Evolutionary conservation across 371 early-diverging fungal species (phyloP), one percentile per base, ranked within the genome.

Genomic region (Gilbertella persicaria): DNA sequence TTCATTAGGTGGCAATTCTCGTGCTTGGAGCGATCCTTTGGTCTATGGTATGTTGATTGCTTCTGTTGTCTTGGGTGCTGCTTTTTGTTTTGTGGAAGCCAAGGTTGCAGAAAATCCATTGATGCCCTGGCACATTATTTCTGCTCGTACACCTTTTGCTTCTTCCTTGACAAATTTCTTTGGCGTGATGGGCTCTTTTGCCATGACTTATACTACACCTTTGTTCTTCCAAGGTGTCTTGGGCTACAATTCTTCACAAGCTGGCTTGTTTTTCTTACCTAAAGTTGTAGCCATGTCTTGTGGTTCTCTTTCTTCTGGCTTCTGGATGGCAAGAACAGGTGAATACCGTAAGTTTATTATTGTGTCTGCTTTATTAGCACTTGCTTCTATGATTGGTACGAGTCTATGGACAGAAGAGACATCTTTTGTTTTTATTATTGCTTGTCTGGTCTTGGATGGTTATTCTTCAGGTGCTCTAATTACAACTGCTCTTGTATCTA

Each of bases 71-170:
- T 49, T 83, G 13, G 66, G 79, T 1, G 37, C 69, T 1, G 23
- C 73, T 4, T 89, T 89, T 45, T 58, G 79, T 35, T 16, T 76
- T 3, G 43, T 86, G 4, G 91, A 92, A 55, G 77, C 73, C 50
- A 87, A 88, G 3, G 85, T 83, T 17, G 90, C 83, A 38, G 83
- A 67, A 54, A 89, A 91, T 0, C 94, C 94, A 39, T 88, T 84
- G 16, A 89, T 82, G 14, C 96, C 95, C 12, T 75, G 76, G 76
- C 44, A 45, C 4, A 72, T 75, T 38, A 61, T 75, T n/a, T 53
- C 73, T 9, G 50, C 59, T 10, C 70, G 63, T 9, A 70, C 76
- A 0, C 72, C 73, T 9, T 53, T 75, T 2, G 76, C 76, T 5
- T 69, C 64, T 17, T 64, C 76, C 0, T 41, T 67, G 30, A 44